Evolutionary conservation across 176 grass and related monocot genomes (phyloP).

Genomic region (Oryza officinalis): DNA sequence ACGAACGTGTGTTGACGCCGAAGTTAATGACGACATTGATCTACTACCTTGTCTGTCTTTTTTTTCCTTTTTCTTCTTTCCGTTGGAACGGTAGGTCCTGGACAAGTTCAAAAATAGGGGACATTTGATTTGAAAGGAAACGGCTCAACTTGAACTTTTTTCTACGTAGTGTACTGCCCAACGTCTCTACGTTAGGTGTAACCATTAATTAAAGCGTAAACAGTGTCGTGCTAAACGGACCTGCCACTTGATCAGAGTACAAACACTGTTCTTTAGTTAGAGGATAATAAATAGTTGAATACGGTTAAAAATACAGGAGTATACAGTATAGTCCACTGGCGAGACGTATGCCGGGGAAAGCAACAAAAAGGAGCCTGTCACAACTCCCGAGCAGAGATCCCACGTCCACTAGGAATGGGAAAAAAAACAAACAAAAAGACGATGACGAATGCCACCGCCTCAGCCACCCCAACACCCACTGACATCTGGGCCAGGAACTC

Average conservation of each 20-base stretch:
- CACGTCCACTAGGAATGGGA: neutral
- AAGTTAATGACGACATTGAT: neutral
- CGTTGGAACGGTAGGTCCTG: neutral
- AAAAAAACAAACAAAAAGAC: neutral
- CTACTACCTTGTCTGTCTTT: neutral
- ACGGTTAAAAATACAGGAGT: neutral
- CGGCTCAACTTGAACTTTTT: neutral
- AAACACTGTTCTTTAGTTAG: neutral
- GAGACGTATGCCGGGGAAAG: slow-evolving; percentile 8
- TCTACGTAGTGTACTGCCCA: neutral
- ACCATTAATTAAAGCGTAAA: neutral
- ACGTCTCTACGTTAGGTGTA: slow-evolving; percentile 7
- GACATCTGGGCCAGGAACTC: neutral
- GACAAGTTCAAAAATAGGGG: neutral
- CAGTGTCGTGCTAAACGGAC: neutral
- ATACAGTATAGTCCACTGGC: neutral
- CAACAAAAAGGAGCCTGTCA: neutral
- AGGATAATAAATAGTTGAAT: neutral
- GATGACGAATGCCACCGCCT: neutral
- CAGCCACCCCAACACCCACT: neutral
- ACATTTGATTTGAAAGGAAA: neutral
- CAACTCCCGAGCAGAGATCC: neutral
- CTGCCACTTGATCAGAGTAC: neutral
- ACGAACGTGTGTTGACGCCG: neutral
- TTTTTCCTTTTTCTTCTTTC: neutral